Percentiles rank a stretch among this genome's conserved stretches.
Evolutionary conservation across 1,284 basidiomycete species (phyloP).

Genomic region (Cryptococcus deneoformans): DNA sequence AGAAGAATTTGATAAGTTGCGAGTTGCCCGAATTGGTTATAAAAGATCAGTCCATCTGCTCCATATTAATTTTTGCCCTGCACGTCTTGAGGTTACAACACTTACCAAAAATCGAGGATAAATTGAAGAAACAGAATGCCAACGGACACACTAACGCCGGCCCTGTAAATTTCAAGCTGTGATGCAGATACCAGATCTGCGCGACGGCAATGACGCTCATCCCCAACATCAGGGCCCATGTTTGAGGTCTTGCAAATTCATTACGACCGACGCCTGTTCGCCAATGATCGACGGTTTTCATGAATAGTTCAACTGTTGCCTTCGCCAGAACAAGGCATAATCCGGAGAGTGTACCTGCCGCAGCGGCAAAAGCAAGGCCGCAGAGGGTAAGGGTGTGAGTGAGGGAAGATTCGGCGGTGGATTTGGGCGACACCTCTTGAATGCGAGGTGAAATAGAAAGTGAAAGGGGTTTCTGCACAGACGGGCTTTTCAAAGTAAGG

Average conservation of each 20-base stretch:
- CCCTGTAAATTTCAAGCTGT: slow-evolving; percentile 74
- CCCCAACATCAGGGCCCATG: slow-evolving; percentile 42
- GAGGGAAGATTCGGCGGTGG: slow-evolving; percentile 15
- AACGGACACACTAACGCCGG: slow-evolving; percentile 91
- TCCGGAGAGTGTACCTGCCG: slow-evolving; percentile 87
- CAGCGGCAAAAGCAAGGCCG: slow-evolving; percentile 83
- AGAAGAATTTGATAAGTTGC: slow-evolving; percentile 65
- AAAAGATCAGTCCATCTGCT: slow-evolving; percentile 73
- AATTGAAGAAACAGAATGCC: slow-evolving; percentile 94
- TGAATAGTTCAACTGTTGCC: slow-evolving; percentile 84
- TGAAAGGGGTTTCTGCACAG: not conserved
- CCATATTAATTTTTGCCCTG: not conserved
- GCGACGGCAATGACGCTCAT: slow-evolving; percentile 36
- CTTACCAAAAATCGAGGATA: slow-evolving; percentile 73
- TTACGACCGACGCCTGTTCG: slow-evolving; percentile 61
- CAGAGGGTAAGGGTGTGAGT: slow-evolving; percentile 64
- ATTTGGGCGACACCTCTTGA: not conserved
- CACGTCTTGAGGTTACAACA: not conserved
- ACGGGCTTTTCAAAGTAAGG: not conserved
- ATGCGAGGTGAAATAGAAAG: not conserved
- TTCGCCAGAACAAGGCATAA: slow-evolving; percentile 94
- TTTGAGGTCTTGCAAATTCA: slow-evolving; percentile 64
- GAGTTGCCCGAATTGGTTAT: slow-evolving; percentile 78
- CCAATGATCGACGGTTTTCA: slow-evolving; percentile 64
- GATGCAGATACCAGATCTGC: slow-evolving; percentile 87